Base-by-base conservation (phyloP, 257 asterid species). In the Solanum bulbocastanum region DNA sequence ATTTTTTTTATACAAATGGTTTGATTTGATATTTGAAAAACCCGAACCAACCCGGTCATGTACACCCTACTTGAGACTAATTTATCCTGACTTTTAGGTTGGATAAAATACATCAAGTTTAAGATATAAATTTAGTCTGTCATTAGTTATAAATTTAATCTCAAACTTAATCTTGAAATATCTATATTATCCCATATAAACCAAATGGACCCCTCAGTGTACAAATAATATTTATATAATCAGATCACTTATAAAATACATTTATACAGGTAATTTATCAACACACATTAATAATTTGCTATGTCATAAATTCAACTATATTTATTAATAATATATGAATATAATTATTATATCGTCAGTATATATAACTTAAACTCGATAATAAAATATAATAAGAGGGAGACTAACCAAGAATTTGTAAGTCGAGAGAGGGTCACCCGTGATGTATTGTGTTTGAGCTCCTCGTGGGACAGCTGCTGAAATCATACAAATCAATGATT, bases 401-500 rank as follows among this genome's bases (percentile, higher is more conserved):
- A 18, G 25, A 18, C 62, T 15, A 62, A 95, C 99, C 98, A 91
- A 10, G 91, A 97, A 97, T 65, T 88, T 94, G 91, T 94, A 91
- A 27, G 93, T 87, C 27, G 98, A 94, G 6, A 95, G 89, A 32
- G 99, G 98, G 86, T 96, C 98, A 68, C 98, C 98, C 75, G 93
- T 87, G 86, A 20, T 39, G 68, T 88, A 56, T 89, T 93, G 98
- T 3, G 98, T 95, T 30, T 92, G 98, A 33, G 99, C 93, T 6
- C 90, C 93, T 5, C 90, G 89, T 27, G 95, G 93, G 46, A 88
- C 93, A 10, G 89, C 96, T 35, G 98, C 92, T 62, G 95, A 89
- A 71, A 96, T 92, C 98, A 97, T 89, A 88, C 99, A 97, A 52
- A 95, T 76, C 88, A 97, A 88, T 15, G 99, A 96, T 87, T 97